Conservation (phyloP, 140 eudicot genomes). For the Anethum foeniculum region DNA sequence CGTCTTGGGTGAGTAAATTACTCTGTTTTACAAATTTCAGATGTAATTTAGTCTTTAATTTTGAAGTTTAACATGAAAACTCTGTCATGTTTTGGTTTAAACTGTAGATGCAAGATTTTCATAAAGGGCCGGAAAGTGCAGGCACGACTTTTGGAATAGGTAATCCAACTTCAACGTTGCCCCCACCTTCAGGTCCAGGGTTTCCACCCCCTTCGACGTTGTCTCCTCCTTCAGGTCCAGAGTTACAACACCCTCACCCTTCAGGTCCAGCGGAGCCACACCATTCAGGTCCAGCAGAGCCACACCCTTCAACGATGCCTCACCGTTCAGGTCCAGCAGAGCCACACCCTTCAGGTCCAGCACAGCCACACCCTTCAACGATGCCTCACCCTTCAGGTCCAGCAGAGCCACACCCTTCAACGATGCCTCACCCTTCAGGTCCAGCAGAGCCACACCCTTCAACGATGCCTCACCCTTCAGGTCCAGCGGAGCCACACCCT, state of each 20-base stretch:
- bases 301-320: neutral
- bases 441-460: neutral
- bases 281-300: neutral
- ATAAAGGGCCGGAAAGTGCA: neutral
- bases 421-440: neutral
- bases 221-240: neutral
- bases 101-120: neutral
- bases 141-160: neutral
- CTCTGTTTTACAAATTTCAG: neutral
- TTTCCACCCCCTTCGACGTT: neutral
- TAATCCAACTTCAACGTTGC: too few relatives aligned
- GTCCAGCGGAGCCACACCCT: neutral
- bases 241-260: too few relatives aligned
- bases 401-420: neutral
- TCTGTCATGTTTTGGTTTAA: neutral
- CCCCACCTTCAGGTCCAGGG: neutral
- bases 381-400: neutral
- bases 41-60: neutral
- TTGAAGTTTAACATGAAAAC: neutral
- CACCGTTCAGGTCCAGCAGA: neutral
- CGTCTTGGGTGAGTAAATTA: slow-evolving; percentile 9
- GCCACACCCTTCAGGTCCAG: neutral
- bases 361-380: neutral
- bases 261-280: neutral
- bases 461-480: neutral